Conservation (phyloP, 202 grass and related monocot species). For the Miscanthus sacchariflorus region DNA sequence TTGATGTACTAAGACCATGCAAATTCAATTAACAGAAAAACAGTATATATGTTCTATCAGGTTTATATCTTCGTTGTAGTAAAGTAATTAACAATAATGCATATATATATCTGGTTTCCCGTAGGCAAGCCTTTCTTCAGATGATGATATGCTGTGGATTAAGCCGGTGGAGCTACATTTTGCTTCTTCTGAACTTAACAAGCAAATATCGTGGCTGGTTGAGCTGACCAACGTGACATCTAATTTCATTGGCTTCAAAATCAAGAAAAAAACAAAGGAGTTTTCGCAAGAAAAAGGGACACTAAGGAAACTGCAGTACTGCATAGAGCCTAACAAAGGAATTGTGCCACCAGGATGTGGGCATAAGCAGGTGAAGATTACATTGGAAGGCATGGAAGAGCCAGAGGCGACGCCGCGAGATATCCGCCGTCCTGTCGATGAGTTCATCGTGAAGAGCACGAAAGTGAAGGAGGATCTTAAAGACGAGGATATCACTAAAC, state of each 20-base stretch:
- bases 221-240: neutral
- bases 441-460: slow-evolving; percentile 56
- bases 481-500: neutral
- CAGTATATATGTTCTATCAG: too few relatives aligned
- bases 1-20: too few relatives aligned
- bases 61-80: too few relatives aligned
- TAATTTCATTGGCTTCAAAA: neutral
- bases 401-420: neutral
- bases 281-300: too few relatives aligned
- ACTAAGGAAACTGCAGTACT: neutral
- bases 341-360: neutral
- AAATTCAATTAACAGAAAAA: too few relatives aligned
- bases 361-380: slow-evolving; percentile 36
- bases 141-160: neutral
- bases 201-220: neutral
- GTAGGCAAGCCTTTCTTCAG: neutral
- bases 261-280: neutral
- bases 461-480: slow-evolving; percentile 31
- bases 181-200: too few relatives aligned
- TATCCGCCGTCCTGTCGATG: neutral
- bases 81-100: too few relatives aligned
- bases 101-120: neutral
- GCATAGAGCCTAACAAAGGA: neutral
- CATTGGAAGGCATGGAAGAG: slow-evolving; percentile 42
- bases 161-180: neutral